Base-by-base conservation (phyloP, 257 asterid genomes). In the Jasminum sambac region DNA sequence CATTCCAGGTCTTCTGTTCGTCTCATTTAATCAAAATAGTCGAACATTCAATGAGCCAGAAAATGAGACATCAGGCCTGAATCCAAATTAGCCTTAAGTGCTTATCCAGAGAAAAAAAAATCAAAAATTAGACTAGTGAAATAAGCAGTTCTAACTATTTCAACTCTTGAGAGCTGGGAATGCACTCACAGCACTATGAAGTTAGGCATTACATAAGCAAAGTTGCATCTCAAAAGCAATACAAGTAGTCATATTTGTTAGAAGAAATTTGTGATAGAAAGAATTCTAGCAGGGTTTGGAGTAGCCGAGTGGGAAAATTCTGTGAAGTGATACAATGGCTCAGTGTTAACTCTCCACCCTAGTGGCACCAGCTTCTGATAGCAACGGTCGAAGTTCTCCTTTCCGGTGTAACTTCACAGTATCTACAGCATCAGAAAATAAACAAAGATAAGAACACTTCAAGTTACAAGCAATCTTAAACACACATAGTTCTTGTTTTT, bases 311-410 rank as follows among this genome's bases (percentile, higher is more conserved):
- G 34, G 17, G 8, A 6, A 8, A 21, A 24, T 13, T 40, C 17
- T 40, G 3, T 39, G 2, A 70, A 39, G 42, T 21, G 8, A 19
- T 23, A 58, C 14, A 61, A 62, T n/a, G 38, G 50, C 66, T 11
- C 60, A 48, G 44, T 13, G 66, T 70, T 43, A 61, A 34, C 62
- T 62, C 46, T 55, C 34, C 36, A 23, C 9, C 75, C 70, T 82
- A 50, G 57, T 77, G 55, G 90, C 83, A 58, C 76, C 74, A 79
- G 92, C 85, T 80, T 84, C 87, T 23, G 80, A 68, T 40, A 88
- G 82, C 89, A 90, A 68, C 43, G 83, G 64, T 77, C 84, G 79
- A 30, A 90, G 96, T 63, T 84, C 89, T 73, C 96, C 97, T 73
- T 85, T 81, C 37, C 84, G 76, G 71, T 90, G 80, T 66, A 90